phyloP scores from a whole-genome alignment of 2,329 filamentous ascomycete species.

The Trichophyton rubrum region DNA sequence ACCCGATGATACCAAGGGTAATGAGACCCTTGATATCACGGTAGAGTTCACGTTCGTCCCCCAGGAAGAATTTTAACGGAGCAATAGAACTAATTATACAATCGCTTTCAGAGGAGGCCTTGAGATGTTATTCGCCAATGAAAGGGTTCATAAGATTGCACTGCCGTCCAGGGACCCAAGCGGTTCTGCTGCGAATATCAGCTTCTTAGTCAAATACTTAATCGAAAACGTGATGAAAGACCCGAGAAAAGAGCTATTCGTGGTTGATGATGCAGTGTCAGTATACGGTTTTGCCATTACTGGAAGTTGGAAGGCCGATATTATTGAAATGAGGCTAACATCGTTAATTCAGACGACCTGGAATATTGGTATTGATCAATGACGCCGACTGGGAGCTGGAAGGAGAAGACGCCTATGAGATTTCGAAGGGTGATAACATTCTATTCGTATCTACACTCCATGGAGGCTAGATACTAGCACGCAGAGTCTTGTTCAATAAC shows the following conservation, averaged over 20 bases:
- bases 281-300: conserved; percentile 29
- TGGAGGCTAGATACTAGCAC: conserved; percentile 52
- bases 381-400: conserved; percentile 98
- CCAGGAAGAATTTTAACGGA: background rate
- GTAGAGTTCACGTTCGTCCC: conserved; percentile 60
- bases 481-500: background rate
- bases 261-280: conserved; percentile 78
- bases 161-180: conserved; percentile 52
- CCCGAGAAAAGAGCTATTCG: conserved; percentile 72
- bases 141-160: conserved; percentile 57
- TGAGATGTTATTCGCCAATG: conserved; percentile 83
- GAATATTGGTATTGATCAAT: conserved; percentile 92
- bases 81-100: background rate
- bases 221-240: conserved; percentile 77
- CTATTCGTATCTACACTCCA: conserved; percentile 95
- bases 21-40: conserved; percentile 35
- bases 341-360: conserved; percentile 58
- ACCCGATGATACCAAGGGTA: background rate
- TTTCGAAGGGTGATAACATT: conserved; percentile 73
- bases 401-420: conserved; percentile 78
- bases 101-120: conserved; percentile 58
- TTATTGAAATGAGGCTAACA: conserved; percentile 12
- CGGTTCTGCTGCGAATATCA: conserved; percentile 54
- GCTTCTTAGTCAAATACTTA: conserved; percentile 64
- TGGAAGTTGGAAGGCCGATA: background rate